These are phyloP conservation scores for Kwoniella dendrophila DNA, from an alignment of 768 basidiomycete species.

Conservation along the genomic window DNA sequence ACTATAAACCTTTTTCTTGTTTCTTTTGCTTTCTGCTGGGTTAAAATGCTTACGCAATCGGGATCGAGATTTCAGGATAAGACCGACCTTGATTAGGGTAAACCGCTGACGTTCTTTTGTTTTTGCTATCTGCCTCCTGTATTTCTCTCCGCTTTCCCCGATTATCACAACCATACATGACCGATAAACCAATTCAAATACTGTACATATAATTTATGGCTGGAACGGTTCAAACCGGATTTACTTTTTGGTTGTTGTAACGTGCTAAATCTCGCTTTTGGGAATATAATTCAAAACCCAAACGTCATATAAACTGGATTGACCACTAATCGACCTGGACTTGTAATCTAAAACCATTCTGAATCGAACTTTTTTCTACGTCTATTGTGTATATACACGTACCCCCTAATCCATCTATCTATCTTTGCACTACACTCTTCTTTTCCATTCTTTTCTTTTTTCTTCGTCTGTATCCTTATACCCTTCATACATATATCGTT, in stretches of 20 bases:
- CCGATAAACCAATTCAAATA: too few relatives aligned
- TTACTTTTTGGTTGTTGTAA: too few relatives aligned
- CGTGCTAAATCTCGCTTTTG: neutral
- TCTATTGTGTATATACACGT: neutral
- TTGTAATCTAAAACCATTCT: neutral
- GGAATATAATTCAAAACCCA: neutral
- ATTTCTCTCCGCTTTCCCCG: conserved; percentile 2
- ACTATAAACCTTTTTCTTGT: neutral
- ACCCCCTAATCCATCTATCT: neutral
- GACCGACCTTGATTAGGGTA: too few relatives aligned
- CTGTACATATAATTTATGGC: too few relatives aligned
- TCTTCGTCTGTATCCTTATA: neutral
- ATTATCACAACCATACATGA: neutral
- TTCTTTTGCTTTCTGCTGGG: neutral
- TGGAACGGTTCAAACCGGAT: neutral
- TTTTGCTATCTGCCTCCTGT: conserved; percentile 1
- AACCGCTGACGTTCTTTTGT: conserved; percentile 5
- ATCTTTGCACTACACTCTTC: neutral
- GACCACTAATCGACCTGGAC: conserved; percentile 1
- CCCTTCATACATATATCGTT: neutral
- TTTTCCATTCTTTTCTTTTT: neutral
- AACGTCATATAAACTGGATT: conserved; percentile 4
- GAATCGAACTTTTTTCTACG: conserved; percentile 4
- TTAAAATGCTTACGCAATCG: neutral
- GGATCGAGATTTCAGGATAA: neutral